Conservation (phyloP, 1,284 basidiomycete genomes). For the Ganoderma sp. region DNA sequence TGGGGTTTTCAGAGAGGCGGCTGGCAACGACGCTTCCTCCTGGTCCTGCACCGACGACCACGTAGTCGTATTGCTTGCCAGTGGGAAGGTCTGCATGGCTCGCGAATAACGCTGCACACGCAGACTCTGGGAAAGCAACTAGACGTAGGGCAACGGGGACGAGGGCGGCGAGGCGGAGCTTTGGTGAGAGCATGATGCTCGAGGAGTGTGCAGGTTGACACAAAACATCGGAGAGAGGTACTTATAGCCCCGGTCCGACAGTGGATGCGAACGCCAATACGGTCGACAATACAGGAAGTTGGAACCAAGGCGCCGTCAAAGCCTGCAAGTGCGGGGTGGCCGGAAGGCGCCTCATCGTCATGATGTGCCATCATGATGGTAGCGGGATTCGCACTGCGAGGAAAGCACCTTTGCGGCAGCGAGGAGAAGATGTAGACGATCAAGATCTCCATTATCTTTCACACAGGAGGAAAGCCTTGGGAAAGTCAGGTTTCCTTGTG, state of each 20-base stretch:
- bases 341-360: neutral
- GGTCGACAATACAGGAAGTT: neutral
- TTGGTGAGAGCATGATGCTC: neutral
- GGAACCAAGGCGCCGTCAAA: neutral
- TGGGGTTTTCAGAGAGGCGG: conserved; percentile 31
- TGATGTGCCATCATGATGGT: conserved; percentile 3
- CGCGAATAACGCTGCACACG: conserved; percentile 7
- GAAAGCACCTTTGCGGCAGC: neutral
- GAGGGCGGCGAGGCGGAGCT: neutral
- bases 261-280: neutral
- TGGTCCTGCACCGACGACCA: conserved; percentile 18
- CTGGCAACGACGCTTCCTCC: conserved; percentile 32
- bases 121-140: neutral
- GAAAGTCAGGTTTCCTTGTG: neutral
- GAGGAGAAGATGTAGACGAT: neutral
- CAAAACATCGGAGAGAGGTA: neutral
- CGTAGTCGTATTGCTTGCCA: conserved; percentile 17
- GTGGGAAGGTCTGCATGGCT: conserved; percentile 7
- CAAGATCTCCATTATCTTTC: neutral
- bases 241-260: neutral
- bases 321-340: neutral
- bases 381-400: neutral
- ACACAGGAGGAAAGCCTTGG: neutral
- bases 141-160: neutral
- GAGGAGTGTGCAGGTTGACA: neutral